Percentiles rank a stretch among this genome's conserved stretches.
These are phyloP conservation scores for Fusarium lateritium DNA, from an alignment of 2,329 filamentous ascomycete genomes.

Conservation along the genomic window DNA sequence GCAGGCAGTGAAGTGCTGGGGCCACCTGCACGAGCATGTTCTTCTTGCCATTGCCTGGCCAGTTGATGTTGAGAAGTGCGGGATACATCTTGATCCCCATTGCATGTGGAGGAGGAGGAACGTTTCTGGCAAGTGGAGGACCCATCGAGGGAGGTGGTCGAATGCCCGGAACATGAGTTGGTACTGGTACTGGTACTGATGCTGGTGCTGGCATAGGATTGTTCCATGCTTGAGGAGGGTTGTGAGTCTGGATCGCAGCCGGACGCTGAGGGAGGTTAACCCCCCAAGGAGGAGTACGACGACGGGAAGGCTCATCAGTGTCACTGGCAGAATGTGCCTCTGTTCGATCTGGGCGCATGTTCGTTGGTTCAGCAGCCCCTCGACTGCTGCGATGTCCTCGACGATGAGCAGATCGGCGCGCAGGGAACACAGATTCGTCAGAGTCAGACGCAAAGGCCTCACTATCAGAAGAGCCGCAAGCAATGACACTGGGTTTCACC, in stretches of 20 bases:
- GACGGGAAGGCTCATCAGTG: conserved; percentile 14
- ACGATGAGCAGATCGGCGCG: conserved; percentile 17
- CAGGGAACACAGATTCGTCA: conserved; percentile 36
- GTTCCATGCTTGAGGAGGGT: conserved; percentile 25
- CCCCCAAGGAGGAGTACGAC: conserved; percentile 25
- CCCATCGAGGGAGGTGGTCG: conserved; percentile 5
- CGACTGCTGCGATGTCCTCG: conserved; percentile 33
- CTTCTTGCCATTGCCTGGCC: conserved; percentile 49
- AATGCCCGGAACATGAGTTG: conserved; percentile 11
- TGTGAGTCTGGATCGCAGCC: conserved; percentile 14
- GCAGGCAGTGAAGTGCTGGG: conserved; percentile 54
- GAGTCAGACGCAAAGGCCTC: conserved; percentile 45
- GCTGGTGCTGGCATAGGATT: not conserved
- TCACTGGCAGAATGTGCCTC: conserved; percentile 25
- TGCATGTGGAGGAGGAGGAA: conserved; percentile 16
- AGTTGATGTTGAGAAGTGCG: conserved; percentile 49
- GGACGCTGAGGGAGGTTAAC: conserved; percentile 19
- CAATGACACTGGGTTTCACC: conserved; percentile 40
- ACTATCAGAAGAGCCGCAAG: conserved; percentile 40
- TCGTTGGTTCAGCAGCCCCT: conserved; percentile 28
- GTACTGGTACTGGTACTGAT: conserved; percentile 5
- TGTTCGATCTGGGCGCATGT: conserved; percentile 16
- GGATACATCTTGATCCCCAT: conserved; percentile 29
- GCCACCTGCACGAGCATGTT: conserved; percentile 50
- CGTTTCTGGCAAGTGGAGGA: conserved; percentile 17